A percentile compares a stretch with the other conserved stretches of the same genome.
Evolutionary conservation across 352 stramenopile species (phyloP).

Genomic region (Pythium sukuiense): DNA sequence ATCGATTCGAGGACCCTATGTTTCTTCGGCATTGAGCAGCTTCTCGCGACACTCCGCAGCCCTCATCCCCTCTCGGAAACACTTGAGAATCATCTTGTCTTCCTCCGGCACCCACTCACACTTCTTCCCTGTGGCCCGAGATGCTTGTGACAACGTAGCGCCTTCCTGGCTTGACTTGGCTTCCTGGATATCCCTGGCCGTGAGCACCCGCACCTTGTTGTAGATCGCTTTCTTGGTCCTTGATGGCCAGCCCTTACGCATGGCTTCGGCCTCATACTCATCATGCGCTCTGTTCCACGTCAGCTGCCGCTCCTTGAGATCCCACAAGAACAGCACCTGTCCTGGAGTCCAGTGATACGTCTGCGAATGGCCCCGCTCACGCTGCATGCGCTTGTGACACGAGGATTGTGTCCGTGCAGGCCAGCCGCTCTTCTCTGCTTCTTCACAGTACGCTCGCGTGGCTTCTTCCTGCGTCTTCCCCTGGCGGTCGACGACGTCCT

Average conservation of each 20-base stretch:
- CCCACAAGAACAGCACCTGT: background rate
- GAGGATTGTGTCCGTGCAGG: no score
- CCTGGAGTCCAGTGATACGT: background rate
- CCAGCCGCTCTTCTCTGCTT: no score
- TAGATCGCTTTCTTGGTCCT: background rate
- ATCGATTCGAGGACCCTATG: background rate
- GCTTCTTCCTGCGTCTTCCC: no score
- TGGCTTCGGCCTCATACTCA: background rate
- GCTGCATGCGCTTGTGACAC: no score
- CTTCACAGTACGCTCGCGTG: no score
- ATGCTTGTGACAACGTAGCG: background rate
- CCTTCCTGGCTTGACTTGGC: no score
- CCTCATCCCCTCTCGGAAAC: background rate
- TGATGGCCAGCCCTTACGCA: background rate
- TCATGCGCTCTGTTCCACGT: background rate
- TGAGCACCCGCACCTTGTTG: background rate
- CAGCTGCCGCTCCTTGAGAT: background rate
- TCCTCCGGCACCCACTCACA: background rate
- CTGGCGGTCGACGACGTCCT: no score
- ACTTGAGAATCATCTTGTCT: background rate
- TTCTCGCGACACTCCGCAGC: background rate
- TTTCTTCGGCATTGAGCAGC: background rate
- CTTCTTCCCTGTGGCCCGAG: background rate
- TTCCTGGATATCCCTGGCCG: background rate
- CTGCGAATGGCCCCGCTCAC: no score